Conservation (phyloP, 2,329 filamentous ascomycete genomes). For the Calonectria honghensis region DNA sequence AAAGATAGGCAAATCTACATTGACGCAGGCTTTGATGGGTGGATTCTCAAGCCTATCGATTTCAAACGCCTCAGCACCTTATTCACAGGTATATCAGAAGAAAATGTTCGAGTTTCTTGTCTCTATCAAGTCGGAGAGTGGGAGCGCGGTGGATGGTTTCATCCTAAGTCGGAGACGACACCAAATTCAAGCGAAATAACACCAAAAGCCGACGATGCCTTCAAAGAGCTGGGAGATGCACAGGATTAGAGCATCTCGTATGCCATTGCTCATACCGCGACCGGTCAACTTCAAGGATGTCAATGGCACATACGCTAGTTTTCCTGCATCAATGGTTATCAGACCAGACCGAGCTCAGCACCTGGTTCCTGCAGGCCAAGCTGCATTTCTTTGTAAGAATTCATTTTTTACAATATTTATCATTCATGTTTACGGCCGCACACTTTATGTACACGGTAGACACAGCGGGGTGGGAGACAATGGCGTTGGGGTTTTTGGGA, state of each 20-base stretch:
- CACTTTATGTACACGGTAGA: conserved; percentile 48
- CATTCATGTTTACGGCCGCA: conserved; percentile 36
- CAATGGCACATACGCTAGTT: too few relatives aligned
- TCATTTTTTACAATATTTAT: conserved; percentile 5
- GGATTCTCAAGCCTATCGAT: conserved; percentile 92
- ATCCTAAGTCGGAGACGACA: conserved; percentile 39
- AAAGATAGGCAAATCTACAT: conserved; percentile 81
- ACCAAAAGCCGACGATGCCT: conserved; percentile 52
- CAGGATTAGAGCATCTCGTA: background rate
- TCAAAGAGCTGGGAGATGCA: conserved; percentile 46
- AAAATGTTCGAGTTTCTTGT: conserved; percentile 74
- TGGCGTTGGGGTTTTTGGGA: conserved; percentile 43
- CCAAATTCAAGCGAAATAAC: conserved; percentile 50
- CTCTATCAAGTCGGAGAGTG: conserved; percentile 83
- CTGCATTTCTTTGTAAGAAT: conserved; percentile 13
- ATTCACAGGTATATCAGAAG: conserved; percentile 80
- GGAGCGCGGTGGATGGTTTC: conserved; percentile 92
- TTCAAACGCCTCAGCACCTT: conserved; percentile 84
- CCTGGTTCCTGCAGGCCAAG: background rate
- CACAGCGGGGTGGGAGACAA: conserved; percentile 40
- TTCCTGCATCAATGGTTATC: background rate
- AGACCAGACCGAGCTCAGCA: background rate
- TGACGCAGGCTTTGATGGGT: conserved; percentile 88
- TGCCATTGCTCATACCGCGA: background rate
- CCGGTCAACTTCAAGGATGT: background rate